Conservation (phyloP, 164 flowering plant species). For the Cinnamomum micranthum region DNA sequence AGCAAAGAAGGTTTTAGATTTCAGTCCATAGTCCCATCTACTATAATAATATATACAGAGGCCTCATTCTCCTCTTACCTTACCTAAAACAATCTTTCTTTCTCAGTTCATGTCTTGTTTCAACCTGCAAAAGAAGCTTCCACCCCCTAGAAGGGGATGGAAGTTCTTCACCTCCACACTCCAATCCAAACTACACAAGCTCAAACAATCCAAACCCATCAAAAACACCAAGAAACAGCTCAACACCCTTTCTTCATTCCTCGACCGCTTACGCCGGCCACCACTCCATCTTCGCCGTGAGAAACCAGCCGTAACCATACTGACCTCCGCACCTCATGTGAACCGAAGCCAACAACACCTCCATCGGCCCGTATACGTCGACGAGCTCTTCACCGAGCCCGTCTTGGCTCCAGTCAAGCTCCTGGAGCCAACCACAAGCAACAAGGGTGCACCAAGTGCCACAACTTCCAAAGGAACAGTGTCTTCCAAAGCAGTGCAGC, state of each 20-base stretch:
- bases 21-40: too few species aligned
- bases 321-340: not conserved
- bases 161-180: slow-evolving; percentile 46
- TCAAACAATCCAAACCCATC: slow-evolving; percentile 30
- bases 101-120: slow-evolving; percentile 36
- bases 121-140: slow-evolving; percentile 35
- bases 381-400: slow-evolving; percentile 41
- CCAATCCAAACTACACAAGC: slow-evolving; percentile 35
- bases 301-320: not conserved
- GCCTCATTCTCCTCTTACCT: too few species aligned
- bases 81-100: not conserved
- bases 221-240: slow-evolving; percentile 16
- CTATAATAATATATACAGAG: too few species aligned
- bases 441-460: slow-evolving; percentile 31
- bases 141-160: slow-evolving; percentile 47
- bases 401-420: not conserved
- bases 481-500: not conserved
- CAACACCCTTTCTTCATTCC: slow-evolving; percentile 5
- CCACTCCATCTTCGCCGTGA: slow-evolving; percentile 8
- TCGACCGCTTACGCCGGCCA: not conserved
- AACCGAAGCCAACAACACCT: slow-evolving; percentile 2
- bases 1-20: too few species aligned
- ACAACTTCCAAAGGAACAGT: not conserved
- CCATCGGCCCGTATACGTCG: slow-evolving; percentile 34
- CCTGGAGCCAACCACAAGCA: not conserved